Base-by-base conservation (phyloP, 768 basidiomycete genomes). In the Candolleomyces eurysporus region DNA sequence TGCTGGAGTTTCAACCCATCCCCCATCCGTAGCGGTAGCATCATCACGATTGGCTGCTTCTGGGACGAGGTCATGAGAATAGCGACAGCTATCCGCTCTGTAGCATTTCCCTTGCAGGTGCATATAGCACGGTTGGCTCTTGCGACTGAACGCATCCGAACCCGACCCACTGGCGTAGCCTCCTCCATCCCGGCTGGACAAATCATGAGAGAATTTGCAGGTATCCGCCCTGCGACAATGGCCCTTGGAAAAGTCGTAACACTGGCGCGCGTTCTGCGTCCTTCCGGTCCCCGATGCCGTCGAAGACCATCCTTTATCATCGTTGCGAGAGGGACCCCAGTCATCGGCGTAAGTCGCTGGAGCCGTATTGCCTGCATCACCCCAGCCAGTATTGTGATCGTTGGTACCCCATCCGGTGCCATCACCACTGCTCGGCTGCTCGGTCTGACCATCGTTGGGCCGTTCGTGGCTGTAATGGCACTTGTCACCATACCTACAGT, bases 141-240 rank as follows among this genome's bases (percentile, higher is more conserved):
- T n/a, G 22, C 40, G 16, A 5, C 48, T 11, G 16, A 14, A 19
- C 16, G 16, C 21, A 16, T 39, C 32, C 11, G 13, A 51, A 4
- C 45, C 61, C 36, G 42, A 51, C 42, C 22, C 31, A 48, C 39
- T 61, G 31, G 43, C 30, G 16, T 51, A 13, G 48, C 17, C 11
- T 7, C 19, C 19, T 31, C 26, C 11, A 14, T 48, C 42, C 42
- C 42, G 42, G 13, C n/a, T 51, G 61, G 45, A 52, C 58, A 46
- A 32, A 61, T 70, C 69, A 64, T 73, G 71, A 10, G 62, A 52
- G 59, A 65, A 72, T 53, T 61, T 62, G 60, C 72, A 73, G 36
- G 32, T 39, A 52, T 58, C 58, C 39, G 67, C 68, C 21, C 59
- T 39, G 30, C 59, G 45, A 55, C 70, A 72, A 32, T 39, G 51